A percentile compares a stretch with the other conserved stretches of the same genome.
Evolutionary conservation across 2,329 filamentous ascomycete genomes (phyloP).

Genomic region (Aspergillus tanneri): DNA sequence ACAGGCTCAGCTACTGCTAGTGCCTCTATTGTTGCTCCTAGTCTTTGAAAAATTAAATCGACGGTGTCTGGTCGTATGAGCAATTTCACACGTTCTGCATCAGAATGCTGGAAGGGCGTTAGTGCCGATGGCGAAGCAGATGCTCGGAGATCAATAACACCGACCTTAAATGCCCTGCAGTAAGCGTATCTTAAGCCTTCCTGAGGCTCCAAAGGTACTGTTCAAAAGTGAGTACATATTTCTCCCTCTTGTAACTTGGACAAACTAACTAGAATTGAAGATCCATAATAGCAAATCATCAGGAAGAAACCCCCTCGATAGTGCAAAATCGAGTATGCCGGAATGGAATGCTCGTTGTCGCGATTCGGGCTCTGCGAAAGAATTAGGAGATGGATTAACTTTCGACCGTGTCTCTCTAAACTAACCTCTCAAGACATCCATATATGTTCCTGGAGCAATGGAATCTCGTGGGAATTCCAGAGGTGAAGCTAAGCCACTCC

Average conservation of each 20-base stretch:
- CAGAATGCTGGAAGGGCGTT: slow-evolving; percentile 26
- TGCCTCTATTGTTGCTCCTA: slow-evolving; percentile 57
- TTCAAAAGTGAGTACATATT: slow-evolving; percentile 8
- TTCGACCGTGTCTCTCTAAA: not conserved
- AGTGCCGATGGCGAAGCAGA: slow-evolving; percentile 5
- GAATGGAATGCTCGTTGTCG: slow-evolving; percentile 62
- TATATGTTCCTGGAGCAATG: slow-evolving; percentile 32
- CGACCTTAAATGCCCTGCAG: slow-evolving; percentile 52
- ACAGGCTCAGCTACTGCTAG: slow-evolving; percentile 36
- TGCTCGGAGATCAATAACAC: slow-evolving; percentile 16
- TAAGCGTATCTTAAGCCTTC: slow-evolving; percentile 62
- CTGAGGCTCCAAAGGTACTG: slow-evolving; percentile 55
- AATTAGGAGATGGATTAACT: slow-evolving; percentile 1
- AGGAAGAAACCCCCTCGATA: slow-evolving; percentile 52
- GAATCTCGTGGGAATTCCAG: slow-evolving; percentile 37
- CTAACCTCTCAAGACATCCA: slow-evolving; percentile 36
- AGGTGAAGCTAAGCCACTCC: slow-evolving; percentile 19
- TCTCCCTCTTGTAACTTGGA: not conserved
- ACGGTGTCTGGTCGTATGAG: slow-evolving; percentile 43
- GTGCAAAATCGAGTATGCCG: slow-evolving; percentile 60
- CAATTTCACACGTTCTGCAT: slow-evolving; percentile 30
- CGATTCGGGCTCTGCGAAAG: slow-evolving; percentile 44
- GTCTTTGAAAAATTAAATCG: slow-evolving; percentile 55
- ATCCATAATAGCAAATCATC: slow-evolving; percentile 69
- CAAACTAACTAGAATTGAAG: slow-evolving; percentile 34